phyloP scores from a whole-genome alignment of 2,329 filamentous ascomycete species.

The Alternaria ethzedia region DNA sequence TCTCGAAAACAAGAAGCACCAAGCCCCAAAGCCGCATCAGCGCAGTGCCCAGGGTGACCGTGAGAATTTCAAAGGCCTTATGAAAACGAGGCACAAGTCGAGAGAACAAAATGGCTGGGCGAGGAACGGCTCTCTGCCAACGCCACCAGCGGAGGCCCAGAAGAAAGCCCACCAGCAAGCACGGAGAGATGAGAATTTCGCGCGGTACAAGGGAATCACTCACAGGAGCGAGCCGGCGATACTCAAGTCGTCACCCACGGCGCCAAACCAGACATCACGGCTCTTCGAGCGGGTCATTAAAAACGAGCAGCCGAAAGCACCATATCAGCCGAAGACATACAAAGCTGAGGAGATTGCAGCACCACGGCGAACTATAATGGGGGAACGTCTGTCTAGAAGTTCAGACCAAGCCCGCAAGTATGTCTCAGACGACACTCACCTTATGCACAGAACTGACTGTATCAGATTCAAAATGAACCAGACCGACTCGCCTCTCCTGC shows the following conservation, averaged over 20 bases:
- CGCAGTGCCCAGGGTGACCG: constrained; percentile 14
- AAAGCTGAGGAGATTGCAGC: constrained; percentile 12
- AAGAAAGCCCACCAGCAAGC: constrained; percentile 12
- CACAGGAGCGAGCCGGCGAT: background rate
- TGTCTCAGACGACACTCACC: background rate
- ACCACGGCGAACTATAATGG: constrained; percentile 14
- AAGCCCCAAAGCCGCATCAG: constrained; percentile 9
- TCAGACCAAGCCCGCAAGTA: constrained; percentile 23
- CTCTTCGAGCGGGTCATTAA: constrained; percentile 13
- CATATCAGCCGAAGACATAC: constrained; percentile 21
- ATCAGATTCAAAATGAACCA: constrained; percentile 35
- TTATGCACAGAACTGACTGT: background rate
- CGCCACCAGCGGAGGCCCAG: constrained; percentile 28
- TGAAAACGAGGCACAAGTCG: constrained; percentile 13
- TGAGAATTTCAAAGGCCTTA: constrained; percentile 19
- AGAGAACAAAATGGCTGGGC: constrained; percentile 1
- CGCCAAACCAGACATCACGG: constrained; percentile 12
- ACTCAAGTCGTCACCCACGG: background rate
- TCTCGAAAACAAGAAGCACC: constrained; percentile 7
- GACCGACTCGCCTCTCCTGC: constrained; percentile 28
- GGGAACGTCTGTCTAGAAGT: constrained; percentile 9
- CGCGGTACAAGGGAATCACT: background rate
- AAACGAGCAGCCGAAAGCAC: constrained; percentile 10
- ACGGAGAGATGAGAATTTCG: background rate
- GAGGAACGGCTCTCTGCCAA: constrained; percentile 24